phyloP scores from a whole-genome alignment of 140 eudicot genomes.

The Flaveria floridana region DNA sequence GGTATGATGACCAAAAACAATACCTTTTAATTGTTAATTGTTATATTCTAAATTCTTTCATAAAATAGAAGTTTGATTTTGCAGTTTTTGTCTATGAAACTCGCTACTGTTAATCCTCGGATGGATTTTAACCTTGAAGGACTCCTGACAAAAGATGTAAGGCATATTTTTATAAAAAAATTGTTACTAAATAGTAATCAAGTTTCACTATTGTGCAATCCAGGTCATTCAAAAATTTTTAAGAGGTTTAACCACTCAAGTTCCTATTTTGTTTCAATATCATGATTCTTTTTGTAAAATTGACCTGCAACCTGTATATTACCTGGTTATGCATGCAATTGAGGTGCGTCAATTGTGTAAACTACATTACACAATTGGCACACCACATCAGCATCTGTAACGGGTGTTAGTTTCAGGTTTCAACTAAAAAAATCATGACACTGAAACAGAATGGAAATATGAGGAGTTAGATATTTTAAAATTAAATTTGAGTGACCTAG shows the following conservation, averaged over 20 bases:
- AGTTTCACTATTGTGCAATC: not conserved
- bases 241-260: too few relatives aligned
- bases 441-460: too few relatives aligned
- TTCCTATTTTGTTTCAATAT: too few relatives aligned
- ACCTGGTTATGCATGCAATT: too few relatives aligned
- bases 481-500: not conserved
- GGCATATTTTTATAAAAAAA: slow-evolving; percentile 22
- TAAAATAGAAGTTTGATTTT: slow-evolving; percentile 3
- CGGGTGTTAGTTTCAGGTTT: too few relatives aligned
- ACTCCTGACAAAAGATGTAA: slow-evolving; percentile 77
- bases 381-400: too few relatives aligned
- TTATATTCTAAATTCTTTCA: not conserved
- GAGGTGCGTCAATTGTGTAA: too few relatives aligned
- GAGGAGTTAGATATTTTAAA: too few relatives aligned
- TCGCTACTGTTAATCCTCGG: slow-evolving; percentile 82
- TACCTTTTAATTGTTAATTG: slow-evolving; percentile 3
- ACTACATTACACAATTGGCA: too few relatives aligned
- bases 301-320: too few relatives aligned
- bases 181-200: not conserved
- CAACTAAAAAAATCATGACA: too few relatives aligned
- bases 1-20: slow-evolving; percentile 38
- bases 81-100: slow-evolving; percentile 92
- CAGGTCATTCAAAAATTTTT: not conserved
- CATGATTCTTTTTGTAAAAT: too few relatives aligned
- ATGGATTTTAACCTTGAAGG: slow-evolving; percentile 68